These are phyloP conservation scores for Allantophomopsis cytisporea DNA, from an alignment of 2,329 filamentous ascomycete genomes.

Conservation along the genomic window DNA sequence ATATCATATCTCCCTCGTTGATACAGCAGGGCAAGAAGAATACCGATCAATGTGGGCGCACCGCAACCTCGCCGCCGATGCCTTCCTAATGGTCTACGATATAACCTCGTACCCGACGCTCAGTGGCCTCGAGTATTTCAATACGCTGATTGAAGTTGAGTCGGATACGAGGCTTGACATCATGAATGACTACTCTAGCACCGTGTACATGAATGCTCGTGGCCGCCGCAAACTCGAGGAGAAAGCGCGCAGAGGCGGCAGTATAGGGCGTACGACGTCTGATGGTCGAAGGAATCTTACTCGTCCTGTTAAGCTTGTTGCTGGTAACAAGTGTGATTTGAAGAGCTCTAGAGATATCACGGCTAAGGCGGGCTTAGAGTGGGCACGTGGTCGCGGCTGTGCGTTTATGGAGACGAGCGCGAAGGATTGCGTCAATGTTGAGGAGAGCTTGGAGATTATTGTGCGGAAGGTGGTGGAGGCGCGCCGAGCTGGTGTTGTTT, in stretches of 20 bases:
- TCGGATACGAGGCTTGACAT: conserved; percentile 49
- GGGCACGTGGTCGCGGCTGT: conserved; percentile 59
- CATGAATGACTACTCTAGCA: no score
- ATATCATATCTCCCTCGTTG: conserved; percentile 68
- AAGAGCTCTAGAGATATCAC: conserved; percentile 54
- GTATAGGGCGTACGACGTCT: conserved; percentile 2
- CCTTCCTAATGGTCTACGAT: conserved; percentile 79
- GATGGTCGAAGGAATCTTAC: conserved; percentile 25
- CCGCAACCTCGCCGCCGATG: conserved; percentile 66
- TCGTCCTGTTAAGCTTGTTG: conserved; percentile 55
- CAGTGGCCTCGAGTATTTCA: conserved; percentile 63
- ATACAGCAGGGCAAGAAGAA: conserved; percentile 83
- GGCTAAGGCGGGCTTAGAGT: conserved; percentile 61
- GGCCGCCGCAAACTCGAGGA: background rate
- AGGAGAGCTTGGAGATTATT: conserved; percentile 71
- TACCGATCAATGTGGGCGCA: conserved; percentile 79
- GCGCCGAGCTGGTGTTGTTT: no score
- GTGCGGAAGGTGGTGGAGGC: conserved; percentile 45
- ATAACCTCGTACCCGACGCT: conserved; percentile 61
- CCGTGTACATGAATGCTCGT: conserved; percentile 16
- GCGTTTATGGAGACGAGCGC: conserved; percentile 88
- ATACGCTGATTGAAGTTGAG: conserved; percentile 75
- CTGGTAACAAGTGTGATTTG: conserved; percentile 77
- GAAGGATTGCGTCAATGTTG: conserved; percentile 73
- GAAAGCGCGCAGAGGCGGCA: background rate